These are phyloP conservation scores for Dendrothele bispora DNA, from an alignment of 768 basidiomycete species.

Conservation along the genomic window DNA sequence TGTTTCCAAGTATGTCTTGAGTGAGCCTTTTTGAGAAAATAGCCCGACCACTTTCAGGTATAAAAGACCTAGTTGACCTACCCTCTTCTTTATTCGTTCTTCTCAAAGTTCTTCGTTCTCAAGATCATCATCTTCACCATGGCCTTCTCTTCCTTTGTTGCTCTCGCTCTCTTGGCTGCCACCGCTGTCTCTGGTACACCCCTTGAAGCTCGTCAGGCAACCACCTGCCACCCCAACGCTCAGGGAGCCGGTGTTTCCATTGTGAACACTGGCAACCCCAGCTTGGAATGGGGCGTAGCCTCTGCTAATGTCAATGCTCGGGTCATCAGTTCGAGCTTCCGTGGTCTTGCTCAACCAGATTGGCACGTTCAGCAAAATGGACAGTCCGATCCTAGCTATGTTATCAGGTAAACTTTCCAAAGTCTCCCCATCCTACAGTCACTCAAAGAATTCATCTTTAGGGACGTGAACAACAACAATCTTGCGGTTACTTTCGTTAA, in stretches of 20 bases:
- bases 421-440: neutral
- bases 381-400: neutral
- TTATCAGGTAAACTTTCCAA: neutral
- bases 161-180: neutral
- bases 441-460: neutral
- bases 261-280: neutral
- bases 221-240: constrained; percentile 4
- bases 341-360: neutral
- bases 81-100: no score
- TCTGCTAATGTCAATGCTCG: neutral
- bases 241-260: constrained; percentile 2
- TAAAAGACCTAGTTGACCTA: neutral
- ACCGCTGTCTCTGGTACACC: neutral
- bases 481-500: neutral
- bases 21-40: no score
- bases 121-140: neutral
- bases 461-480: neutral
- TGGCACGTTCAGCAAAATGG: constrained; percentile 5
- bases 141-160: neutral
- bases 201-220: neutral
- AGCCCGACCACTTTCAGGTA: no score
- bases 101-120: no score
- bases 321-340: neutral
- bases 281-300: constrained; percentile 3
- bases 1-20: no score